phyloP scores from a whole-genome alignment of 805 yeast genomes.

The Nakazawaea holstii region DNA sequence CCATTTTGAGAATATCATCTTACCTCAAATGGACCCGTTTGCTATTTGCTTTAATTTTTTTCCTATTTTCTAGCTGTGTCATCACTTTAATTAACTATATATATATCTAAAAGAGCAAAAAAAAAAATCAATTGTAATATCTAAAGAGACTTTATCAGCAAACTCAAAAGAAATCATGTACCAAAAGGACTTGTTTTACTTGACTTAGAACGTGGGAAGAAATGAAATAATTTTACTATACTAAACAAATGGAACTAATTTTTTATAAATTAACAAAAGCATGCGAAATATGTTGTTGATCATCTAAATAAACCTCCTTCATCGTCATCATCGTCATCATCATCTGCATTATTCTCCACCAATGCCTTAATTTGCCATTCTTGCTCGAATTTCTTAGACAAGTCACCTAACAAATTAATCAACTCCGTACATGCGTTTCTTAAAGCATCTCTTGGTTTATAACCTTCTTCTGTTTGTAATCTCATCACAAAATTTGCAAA shows the following conservation, averaged over 20 bases:
- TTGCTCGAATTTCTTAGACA: constrained; percentile 74
- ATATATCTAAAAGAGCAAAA: neutral
- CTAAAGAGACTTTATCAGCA: neutral
- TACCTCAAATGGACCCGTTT: neutral
- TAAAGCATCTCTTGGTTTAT: constrained; percentile 85
- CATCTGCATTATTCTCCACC: constrained; percentile 41
- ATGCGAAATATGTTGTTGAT: neutral
- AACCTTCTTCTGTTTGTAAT: constrained; percentile 93
- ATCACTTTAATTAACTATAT: too few species aligned
- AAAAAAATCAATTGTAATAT: neutral
- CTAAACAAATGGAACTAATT: too few species aligned
- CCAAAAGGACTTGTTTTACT: too few species aligned
- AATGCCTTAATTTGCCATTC: constrained; percentile 91
- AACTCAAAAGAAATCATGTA: too few species aligned
- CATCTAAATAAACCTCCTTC: constrained; percentile 9
- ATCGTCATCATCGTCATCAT: constrained; percentile 19
- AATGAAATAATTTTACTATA: neutral
- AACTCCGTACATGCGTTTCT: constrained; percentile 83
- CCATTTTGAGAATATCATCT: too few species aligned
- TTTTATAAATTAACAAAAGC: too few species aligned
- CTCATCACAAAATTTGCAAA: constrained; percentile 94
- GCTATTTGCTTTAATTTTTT: constrained; percentile 1
- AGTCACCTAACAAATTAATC: constrained; percentile 68
- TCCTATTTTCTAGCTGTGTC: neutral
- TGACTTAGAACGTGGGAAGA: neutral